phyloP scores from a whole-genome alignment of 768 basidiomycete genomes.

The Melanogaster broomeanus region DNA sequence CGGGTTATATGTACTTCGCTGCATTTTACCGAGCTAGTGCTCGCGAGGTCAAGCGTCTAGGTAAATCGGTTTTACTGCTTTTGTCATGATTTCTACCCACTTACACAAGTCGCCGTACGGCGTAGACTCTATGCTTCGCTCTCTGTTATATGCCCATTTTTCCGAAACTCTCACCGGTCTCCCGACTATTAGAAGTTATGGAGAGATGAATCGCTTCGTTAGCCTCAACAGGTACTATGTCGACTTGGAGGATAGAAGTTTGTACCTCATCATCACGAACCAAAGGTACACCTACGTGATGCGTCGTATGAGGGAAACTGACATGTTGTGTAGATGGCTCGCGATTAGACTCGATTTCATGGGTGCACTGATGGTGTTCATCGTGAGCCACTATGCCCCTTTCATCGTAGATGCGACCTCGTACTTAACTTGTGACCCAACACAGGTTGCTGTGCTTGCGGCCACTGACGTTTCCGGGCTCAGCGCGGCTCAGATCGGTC shows the following conservation, averaged over 20 bases:
- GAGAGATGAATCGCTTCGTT: constrained; percentile 61
- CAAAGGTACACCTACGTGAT: constrained; percentile 45
- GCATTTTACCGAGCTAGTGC: constrained; percentile 72
- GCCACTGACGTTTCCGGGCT: constrained; percentile 57
- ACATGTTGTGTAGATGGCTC: constrained; percentile 51
- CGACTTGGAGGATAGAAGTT: constrained; percentile 74
- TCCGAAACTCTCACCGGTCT: constrained; percentile 75
- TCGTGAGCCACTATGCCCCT: constrained; percentile 37
- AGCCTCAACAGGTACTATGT: constrained; percentile 64
- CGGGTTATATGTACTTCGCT: constrained; percentile 68
- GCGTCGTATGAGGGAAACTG: not conserved
- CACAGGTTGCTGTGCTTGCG: constrained; percentile 64
- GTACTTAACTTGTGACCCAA: not conserved
- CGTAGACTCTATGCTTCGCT: constrained; percentile 69
- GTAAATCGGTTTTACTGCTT: constrained; percentile 19
- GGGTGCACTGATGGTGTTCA: constrained; percentile 59
- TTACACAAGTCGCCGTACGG: not conserved
- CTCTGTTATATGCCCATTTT: constrained; percentile 75
- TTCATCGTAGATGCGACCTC: not conserved
- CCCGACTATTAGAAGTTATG: constrained; percentile 73
- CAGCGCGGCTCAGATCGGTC: constrained; percentile 67
- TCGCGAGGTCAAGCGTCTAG: constrained; percentile 66
- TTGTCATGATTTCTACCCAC: not conserved
- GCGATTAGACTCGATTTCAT: constrained; percentile 71
- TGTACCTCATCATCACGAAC: constrained; percentile 64